phyloP scores from a whole-genome alignment of 805 yeast species.

The Candida adriatica region DNA sequence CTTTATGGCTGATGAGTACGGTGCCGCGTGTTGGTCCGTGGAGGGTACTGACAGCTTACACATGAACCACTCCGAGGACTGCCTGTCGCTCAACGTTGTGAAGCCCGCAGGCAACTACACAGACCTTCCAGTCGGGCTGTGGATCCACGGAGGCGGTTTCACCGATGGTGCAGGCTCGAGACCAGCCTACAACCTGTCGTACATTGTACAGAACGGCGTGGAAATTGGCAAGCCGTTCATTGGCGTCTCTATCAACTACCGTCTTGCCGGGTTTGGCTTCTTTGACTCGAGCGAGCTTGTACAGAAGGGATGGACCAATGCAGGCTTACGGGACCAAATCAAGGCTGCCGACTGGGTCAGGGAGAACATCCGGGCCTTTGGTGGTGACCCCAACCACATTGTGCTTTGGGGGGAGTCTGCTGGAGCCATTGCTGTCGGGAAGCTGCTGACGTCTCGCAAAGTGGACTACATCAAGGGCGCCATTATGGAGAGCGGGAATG shows the following conservation, averaged over 20 bases:
- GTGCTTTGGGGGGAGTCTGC: constrained; percentile 34
- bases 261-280: constrained; percentile 32
- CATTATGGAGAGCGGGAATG: constrained; percentile 13
- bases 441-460: constrained; percentile 7
- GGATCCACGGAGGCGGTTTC: constrained; percentile 33
- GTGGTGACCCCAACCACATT: constrained; percentile 29
- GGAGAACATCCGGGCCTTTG: constrained; percentile 28
- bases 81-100: constrained; percentile 25
- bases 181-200: constrained; percentile 14
- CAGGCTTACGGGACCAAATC: constrained; percentile 31
- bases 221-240: constrained; percentile 22
- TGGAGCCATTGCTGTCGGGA: constrained; percentile 24
- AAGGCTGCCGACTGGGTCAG: constrained; percentile 30
- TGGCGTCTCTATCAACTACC: constrained; percentile 31
- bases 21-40: constrained; percentile 19
- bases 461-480: constrained; percentile 14
- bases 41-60: constrained; percentile 8
- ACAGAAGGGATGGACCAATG: constrained; percentile 23
- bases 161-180: constrained; percentile 20
- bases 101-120: constrained; percentile 15
- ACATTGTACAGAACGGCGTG: constrained; percentile 13
- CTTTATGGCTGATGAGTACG: constrained; percentile 16
- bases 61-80: constrained; percentile 23
- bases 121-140: constrained; percentile 26
- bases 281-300: constrained; percentile 21